These are phyloP conservation scores for Vigna mungo DNA, from an alignment of 306 rosid species.

Conservation along the genomic window DNA sequence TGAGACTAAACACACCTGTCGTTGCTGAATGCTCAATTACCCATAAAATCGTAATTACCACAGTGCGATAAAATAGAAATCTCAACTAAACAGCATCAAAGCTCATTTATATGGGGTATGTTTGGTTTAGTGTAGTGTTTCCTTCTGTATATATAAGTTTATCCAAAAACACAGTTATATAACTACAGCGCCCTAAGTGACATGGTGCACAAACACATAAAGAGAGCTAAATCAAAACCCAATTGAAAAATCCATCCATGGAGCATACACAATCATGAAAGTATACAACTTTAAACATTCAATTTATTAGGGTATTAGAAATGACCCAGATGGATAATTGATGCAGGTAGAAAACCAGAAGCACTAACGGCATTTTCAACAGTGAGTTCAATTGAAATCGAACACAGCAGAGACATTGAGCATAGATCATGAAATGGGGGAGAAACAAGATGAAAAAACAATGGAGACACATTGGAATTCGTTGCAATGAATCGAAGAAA, in stretches of 20 bases:
- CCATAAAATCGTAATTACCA: background rate
- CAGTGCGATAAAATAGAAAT: background rate
- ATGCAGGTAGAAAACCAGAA: background rate
- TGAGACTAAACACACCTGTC: constrained; percentile 8
- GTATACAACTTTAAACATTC: background rate
- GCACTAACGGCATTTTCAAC: background rate
- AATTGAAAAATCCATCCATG: constrained; percentile 12
- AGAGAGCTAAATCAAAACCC: constrained; percentile 30
- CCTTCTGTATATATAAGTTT: background rate
- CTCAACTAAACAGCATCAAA: background rate
- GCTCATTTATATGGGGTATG: background rate
- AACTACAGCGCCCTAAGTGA: background rate
- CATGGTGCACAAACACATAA: constrained; percentile 11
- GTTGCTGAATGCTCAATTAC: background rate
- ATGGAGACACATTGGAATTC: background rate
- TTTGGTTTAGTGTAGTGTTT: too few species aligned
- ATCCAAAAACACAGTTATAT: background rate
- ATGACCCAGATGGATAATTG: constrained; percentile 28
- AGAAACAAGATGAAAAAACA: background rate
- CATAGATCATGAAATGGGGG: constrained; percentile 28
- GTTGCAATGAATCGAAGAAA: constrained; percentile 9
- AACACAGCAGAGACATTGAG: constrained; percentile 1
- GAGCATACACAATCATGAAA: background rate
- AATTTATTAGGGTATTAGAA: constrained; percentile 1
- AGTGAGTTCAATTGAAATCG: constrained; percentile 3